Evolutionary conservation across 495 filamentous ascomycete species (phyloP), one percentile per base, ranked within the genome.

Genomic region (Daldinia caldariorum): DNA sequence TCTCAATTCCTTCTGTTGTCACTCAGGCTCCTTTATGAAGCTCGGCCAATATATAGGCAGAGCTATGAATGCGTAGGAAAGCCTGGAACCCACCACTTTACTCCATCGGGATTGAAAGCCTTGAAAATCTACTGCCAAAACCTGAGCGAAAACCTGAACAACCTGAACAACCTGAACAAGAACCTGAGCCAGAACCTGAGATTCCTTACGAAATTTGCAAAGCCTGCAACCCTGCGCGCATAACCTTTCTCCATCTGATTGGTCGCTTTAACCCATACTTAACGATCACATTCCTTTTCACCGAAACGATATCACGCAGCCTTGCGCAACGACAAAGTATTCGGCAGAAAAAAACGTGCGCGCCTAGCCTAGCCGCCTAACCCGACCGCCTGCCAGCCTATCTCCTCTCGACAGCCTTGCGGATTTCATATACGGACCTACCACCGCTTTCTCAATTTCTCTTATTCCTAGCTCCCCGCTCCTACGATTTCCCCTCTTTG

Each of bases 11-110:
- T 66, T 68, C 70, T 69, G 57, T 66, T 58, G 31, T 37, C 57
- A 10, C 71, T 61, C 62, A 66, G 37, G 38, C 58, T 62, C 61
- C 63, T 67, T 70, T 63, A 47, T 47, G 66, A 66, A 47, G 60
- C 54, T 60, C 37, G 37, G 65, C 22, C 58, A 51, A 18, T 77
- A 75, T 77, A 77, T 77, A 77, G 65, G 37, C 69, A 58, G 61
- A 71, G 66, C 43, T 67, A 69, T 60, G 70, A 71, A 67, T 70
- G 49, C 63, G 41, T 62, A 70, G 63, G 73, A 68, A 71, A 66
- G 62, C 70, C 70, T 77, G 73, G 66, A 71, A 73, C 58, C 65
- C 64, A 73, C 71, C 71, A 73, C 67, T 55, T 61, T 67, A 58
- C 71, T 73, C 67, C 43, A 66, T 69, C 67, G 54, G 37, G 58